phyloP scores from a whole-genome alignment of 495 filamentous ascomycete species.

The Aspergillus baeticus region DNA sequence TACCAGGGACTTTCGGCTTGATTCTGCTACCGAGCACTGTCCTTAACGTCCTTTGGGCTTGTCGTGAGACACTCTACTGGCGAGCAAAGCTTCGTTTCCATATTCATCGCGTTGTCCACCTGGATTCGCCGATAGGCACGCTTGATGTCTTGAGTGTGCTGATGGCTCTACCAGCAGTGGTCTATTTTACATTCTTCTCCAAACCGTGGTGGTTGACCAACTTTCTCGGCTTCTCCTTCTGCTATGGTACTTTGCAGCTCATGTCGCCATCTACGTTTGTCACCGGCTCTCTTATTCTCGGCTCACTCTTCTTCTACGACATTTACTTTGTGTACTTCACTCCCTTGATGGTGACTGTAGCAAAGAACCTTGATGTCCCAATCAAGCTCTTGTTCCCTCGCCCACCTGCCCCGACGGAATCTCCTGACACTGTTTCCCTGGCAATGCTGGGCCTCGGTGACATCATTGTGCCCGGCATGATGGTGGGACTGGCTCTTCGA shows the following conservation, averaged over 20 bases:
- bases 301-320: constrained; percentile 87
- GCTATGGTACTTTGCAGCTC: constrained; percentile 75
- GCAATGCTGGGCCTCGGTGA: constrained; percentile 94
- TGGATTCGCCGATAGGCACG: constrained; percentile 47
- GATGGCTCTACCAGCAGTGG: constrained; percentile 56
- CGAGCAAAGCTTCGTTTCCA: constrained; percentile 48
- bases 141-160: constrained; percentile 59
- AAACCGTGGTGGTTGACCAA: constrained; percentile 85
- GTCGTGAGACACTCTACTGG: constrained; percentile 45
- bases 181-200: constrained; percentile 66
- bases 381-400: constrained; percentile 90
- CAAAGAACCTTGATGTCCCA: constrained; percentile 83
- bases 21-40: constrained; percentile 40
- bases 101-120: constrained; percentile 41
- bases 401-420: constrained; percentile 42
- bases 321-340: constrained; percentile 98
- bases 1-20: constrained; percentile 49
- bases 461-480: constrained; percentile 90
- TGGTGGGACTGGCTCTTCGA: constrained; percentile 82
- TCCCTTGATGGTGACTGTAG: constrained; percentile 94
- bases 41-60: constrained; percentile 42
- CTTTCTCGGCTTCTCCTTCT: constrained; percentile 80
- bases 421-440: constrained; percentile 44
- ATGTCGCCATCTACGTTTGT: constrained; percentile 89
- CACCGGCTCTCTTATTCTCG: constrained; percentile 76